Percentiles rank a stretch among this genome's conserved stretches.
phyloP scores from a whole-genome alignment of 306 rosid genomes.

The Astragalus membranaceus region DNA sequence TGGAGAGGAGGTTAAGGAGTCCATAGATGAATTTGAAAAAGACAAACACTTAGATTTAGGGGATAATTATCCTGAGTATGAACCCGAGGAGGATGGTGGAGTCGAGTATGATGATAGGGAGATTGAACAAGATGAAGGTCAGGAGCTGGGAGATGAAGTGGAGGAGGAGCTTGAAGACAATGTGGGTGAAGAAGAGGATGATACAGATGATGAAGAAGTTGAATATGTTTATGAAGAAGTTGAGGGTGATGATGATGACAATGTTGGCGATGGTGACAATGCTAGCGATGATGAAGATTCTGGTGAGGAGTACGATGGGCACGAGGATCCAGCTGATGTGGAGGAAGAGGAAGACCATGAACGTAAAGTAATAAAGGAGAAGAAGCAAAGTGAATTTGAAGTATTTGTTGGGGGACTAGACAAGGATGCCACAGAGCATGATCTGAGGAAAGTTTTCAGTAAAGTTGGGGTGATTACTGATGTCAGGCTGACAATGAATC shows the following conservation, averaged over 20 bases:
- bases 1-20: slow-evolving; percentile 68
- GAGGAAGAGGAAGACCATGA: slow-evolving; percentile 65
- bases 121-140: slow-evolving; percentile 65
- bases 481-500: slow-evolving; percentile 82
- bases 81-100: slow-evolving; percentile 67
- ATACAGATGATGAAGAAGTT: slow-evolving; percentile 66
- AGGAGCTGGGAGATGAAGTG: slow-evolving; percentile 59
- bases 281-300: slow-evolving; percentile 31
- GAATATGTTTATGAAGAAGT: slow-evolving; percentile 70
- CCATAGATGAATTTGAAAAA: slow-evolving; percentile 71
- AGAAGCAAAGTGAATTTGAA: slow-evolving; percentile 81
- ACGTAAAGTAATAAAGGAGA: slow-evolving; percentile 62
- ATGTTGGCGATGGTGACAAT: slow-evolving; percentile 42
- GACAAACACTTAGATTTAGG: slow-evolving; percentile 86
- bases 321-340: slow-evolving; percentile 48
- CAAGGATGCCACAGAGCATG: slow-evolving; percentile 80
- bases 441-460: slow-evolving; percentile 66
- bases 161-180: slow-evolving; percentile 61
- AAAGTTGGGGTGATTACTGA: slow-evolving; percentile 76
- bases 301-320: slow-evolving; percentile 46
- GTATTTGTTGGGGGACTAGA: slow-evolving; percentile 94
- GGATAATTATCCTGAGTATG: slow-evolving; percentile 87
- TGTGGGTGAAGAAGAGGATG: slow-evolving; percentile 65
- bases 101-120: slow-evolving; percentile 86
- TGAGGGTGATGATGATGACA: slow-evolving; percentile 61